Evolutionary conservation across 768 basidiomycete genomes (phyloP), one percentile per base, ranked within the genome.

Genomic region (Psilocybe cubensis): DNA sequence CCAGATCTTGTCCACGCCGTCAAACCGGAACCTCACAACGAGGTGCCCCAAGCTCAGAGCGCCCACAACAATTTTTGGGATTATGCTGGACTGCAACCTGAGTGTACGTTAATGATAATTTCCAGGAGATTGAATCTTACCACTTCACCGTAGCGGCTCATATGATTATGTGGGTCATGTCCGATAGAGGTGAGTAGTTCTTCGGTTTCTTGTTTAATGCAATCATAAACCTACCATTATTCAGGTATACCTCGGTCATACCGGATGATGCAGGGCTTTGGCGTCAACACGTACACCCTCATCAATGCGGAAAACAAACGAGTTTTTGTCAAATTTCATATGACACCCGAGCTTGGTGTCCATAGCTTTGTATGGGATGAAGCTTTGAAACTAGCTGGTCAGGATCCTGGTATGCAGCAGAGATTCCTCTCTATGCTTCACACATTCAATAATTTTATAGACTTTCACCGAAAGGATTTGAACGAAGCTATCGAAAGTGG

Each of bases 61-160:
- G 86, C 88, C 1, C 92, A 94, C 66, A 92, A 94, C 74, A 92
- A 89, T 63, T 92, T 93, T 59, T 95, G 91, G 91, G 92, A 94
- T 66, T 94, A 89, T 63, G 85, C 85, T 35, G 82, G 84, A 42
- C 76, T 91, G 24, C 84, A 87, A 64, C 82, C 88, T 0, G 87
- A 92, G 66, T 80, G 86, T 80, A 70, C 47, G 72, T 40, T 17
- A 18, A 5, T 41, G 46, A 29, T 2, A 1, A 4, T 11, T n/a
- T n/a, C 21, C 23, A 31, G 8, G 8, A 23, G 24, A 4, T 31
- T 4, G 21, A 4, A 43, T 54, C 44, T 28, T 23, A 41, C 40
- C 5, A 56, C 52, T 23, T 40, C 27, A 68, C 41, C 17, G 45
- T 49, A 82, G 85, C 85, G 21, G 78, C 86, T 0, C 87, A 91